Percentiles rank a stretch among this genome's conserved stretches.
Evolutionary conservation across 345 rosid genomes (phyloP).

Genomic region (Euphorbia peplus): DNA sequence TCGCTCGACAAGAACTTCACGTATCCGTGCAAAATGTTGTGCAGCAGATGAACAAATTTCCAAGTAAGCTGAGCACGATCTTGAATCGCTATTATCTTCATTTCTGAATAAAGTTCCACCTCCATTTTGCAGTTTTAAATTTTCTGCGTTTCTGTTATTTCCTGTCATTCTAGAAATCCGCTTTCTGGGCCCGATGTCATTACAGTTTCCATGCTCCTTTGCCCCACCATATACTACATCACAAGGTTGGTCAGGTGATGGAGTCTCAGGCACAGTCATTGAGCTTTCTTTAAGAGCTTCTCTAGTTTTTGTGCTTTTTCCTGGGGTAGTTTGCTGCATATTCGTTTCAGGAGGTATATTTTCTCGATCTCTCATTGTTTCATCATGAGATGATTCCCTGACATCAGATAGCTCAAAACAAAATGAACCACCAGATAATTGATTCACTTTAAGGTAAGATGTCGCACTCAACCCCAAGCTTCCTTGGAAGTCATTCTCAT

Average conservation of each 20-base stretch:
- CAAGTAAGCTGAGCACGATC: slow-evolving; percentile 63
- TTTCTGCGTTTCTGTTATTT: slow-evolving; percentile 48
- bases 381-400: slow-evolving; percentile 39
- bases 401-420: slow-evolving; percentile 71
- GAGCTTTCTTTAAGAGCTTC: slow-evolving; percentile 61
- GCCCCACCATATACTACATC: slow-evolving; percentile 46
- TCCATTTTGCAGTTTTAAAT: slow-evolving; percentile 55
- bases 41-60: slow-evolving; percentile 92
- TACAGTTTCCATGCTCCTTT: slow-evolving; percentile 65
- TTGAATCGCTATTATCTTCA: slow-evolving; percentile 43
- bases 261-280: slow-evolving; percentile 95
- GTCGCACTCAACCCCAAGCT: slow-evolving; percentile 46
- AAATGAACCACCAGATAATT: slow-evolving; percentile 54
- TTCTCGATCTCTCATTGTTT: slow-evolving; percentile 65
- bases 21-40: slow-evolving; percentile 85
- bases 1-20: slow-evolving; percentile 87
- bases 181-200: slow-evolving; percentile 74
- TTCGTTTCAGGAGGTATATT: slow-evolving; percentile 72
- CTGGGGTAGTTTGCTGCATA: slow-evolving; percentile 70
- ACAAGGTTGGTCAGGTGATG: slow-evolving; percentile 93
- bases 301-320: slow-evolving; percentile 52
- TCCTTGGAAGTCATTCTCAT: slow-evolving; percentile 63
- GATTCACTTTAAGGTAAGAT: slow-evolving; percentile 44
- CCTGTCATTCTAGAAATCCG: slow-evolving; percentile 64
- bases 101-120: slow-evolving; percentile 57